Evolutionary conservation across 192 early-diverging fungal genomes (phyloP), one percentile per base, ranked within the genome.

Genomic region (Chytriomyces sp.): DNA sequence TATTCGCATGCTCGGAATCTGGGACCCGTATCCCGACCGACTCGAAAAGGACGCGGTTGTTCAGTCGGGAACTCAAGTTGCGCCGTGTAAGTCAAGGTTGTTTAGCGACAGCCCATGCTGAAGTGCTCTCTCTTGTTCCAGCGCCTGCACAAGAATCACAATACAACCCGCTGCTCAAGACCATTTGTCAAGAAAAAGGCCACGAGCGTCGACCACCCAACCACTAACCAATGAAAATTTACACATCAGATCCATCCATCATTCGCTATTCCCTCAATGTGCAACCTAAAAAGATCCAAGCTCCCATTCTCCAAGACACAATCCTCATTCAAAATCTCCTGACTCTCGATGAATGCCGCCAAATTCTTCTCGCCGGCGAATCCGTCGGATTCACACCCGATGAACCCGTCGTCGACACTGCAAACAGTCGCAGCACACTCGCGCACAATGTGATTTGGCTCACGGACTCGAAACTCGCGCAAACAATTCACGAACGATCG

Each of bases 381-480:
- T 53, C 84, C 6, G 68, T 91, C 35, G 91, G 91, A 18, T 92
- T 87, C 76, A 90, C 86, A 9, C 87, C 89, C 43, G 91, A 92
- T 64, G 86, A 83, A 35, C 91, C 91, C 24, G 46, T 72, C 49
- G 82, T 82, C 18, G 89, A 87, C 18, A 81, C 81, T 35, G 89
- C 89, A 8, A 67, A 78, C 45, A 84, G 86, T 20, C 77, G 80
- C 60, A 90, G 88, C 1, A 77, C 89, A 0, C 64, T 91, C 43
- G 91, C 91, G 0, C 88, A 91, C 80, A 91, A 90, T 82, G 82
- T 92, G 50, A 89, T 92, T 76, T 91, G 89, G 91, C 83, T 92
- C 53, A 89, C 87, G 0, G 91, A 92, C 74, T 71, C 81, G 7
- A 79, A 85, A n/a, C 74, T 92, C 11, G 65, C 87, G 8, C 69